Base-by-base conservation (phyloP, 2,329 filamentous ascomycete species). In the Xylaria sp. region DNA sequence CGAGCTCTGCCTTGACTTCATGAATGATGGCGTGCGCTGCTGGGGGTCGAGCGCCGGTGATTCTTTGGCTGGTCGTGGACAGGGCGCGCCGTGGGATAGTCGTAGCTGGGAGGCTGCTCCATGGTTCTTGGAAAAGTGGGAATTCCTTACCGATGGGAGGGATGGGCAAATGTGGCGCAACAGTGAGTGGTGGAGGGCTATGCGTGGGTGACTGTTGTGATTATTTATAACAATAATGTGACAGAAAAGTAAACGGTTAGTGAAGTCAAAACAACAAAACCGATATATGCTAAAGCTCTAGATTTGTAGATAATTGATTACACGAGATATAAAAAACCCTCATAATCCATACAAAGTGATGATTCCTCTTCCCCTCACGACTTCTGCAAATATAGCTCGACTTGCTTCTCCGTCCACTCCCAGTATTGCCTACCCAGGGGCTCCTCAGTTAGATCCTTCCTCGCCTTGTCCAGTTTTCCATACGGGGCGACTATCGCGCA, bases 381-480 rank as follows among this genome's bases (percentile, higher is more conserved):
- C 20, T 20, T 60, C 32, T 53, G 45, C 10, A 46, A 1, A 18
- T 48, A 81, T 3, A 71, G 68, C 67, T 76, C 74, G 4, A 80
- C 70, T 63, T 81, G 79, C 56, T 80, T 76, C 60, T 84, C 82
- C 41, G 74, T 77, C 82, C 82, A 85, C 4, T 81, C 79, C 81
- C 81, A 84, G 64, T 84, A 83, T 56, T 77, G 72, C 50, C 78
- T 30, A 69, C 73, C 50, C 74, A 70, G 1, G 72, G 61, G 69
- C 76, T 78, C 4, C 72, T 74, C 25, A 70, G 76, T 72, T 15
- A 81, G 53, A 65, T 82, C 81, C 15, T 74, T 68, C 30, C 79
- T 72, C 15, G 80, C 73, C 10, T 74, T 64, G 36, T 56, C 61
- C 59, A 77, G 72, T 30, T 77, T 73, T 65, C 85, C 85, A 79